Evolutionary conservation across 1,284 basidiomycete genomes (phyloP), one percentile per base, ranked within the genome.

Genomic region (Puccinia novopanici): DNA sequence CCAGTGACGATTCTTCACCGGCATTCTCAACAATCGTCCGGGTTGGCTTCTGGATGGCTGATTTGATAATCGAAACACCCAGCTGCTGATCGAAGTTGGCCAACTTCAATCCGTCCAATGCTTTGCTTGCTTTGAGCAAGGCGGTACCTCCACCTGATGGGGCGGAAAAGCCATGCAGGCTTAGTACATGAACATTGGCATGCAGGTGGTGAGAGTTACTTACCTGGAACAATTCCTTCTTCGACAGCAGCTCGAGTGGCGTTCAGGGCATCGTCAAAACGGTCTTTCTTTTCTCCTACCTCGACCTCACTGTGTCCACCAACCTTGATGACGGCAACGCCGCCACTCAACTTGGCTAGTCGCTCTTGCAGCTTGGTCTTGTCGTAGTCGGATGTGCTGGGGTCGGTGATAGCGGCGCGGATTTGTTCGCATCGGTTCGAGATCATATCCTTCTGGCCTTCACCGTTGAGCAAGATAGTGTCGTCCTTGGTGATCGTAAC

Each of bases 211-310:
- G 9, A 61, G 13, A 24, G 34, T 40, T 5, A 95, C 86, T 95
- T 95, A 82, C 96, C 96, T 81, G 95, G 94, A 59, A 98, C 92
- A 84, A 98, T 97, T 86, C 96, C 96, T 87, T 98, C 94, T 88
- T 98, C 96, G 73, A 99, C 96, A 72, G 96, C 96, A 59, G 96
- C 96, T 80, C 96, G 92, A 6, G 96, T 98, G 24, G 95, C 95
- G 87, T 97, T 97, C 81, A 98, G 89, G 8, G 96, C 96, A 86
- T 99, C 96, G 85, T 99, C 96, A 86, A 97, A 98, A 75, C 95
- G 90, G 87, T 98, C 96, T 91, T 98, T 98, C 93, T 98, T 98
- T 90, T 99, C 96, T 22, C 95, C 90, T 82, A 98, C 96, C 88
- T 98, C 96, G 81, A 98, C 95, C 87, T 98, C 96, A 82, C 90